phyloP scores from a whole-genome alignment of 331 rosid species.

The Rosa hybrid region DNA sequence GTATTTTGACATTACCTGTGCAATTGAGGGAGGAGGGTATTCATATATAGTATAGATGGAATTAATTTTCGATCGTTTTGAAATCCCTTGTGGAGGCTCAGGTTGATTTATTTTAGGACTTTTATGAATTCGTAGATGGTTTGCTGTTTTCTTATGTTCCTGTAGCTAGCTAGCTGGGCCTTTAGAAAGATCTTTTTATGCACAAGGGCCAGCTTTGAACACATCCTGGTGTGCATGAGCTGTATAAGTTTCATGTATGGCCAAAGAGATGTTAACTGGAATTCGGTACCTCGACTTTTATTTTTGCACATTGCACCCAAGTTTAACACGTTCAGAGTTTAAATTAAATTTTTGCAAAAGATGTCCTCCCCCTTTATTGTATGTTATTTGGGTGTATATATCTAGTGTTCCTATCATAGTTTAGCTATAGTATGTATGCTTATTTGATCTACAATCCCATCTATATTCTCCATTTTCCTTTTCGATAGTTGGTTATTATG shows the following conservation, averaged over 20 bases:
- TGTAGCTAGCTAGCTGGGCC: neutral
- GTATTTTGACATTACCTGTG: neutral
- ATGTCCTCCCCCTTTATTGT: neutral
- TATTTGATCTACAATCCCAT: constrained; percentile 10
- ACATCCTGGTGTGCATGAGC: neutral
- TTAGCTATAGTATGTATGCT: neutral
- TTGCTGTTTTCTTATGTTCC: neutral
- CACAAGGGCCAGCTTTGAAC: neutral
- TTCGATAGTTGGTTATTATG: neutral
- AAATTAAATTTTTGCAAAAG: neutral
- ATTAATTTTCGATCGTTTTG: neutral
- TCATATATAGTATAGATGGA: neutral
- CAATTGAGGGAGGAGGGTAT: neutral
- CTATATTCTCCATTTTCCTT: neutral
- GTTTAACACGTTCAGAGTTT: neutral
- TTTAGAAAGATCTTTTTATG: neutral
- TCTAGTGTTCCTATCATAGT: neutral
- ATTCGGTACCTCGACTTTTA: neutral
- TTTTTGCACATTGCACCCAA: neutral
- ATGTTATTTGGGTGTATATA: neutral
- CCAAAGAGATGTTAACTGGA: neutral
- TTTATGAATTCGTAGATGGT: neutral
- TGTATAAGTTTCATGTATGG: neutral
- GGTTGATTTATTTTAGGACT: neutral
- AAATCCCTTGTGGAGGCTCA: neutral